Evolutionary conservation across 306 rosid genomes (phyloP).

Genomic region (Spatholobus suberectus): DNA sequence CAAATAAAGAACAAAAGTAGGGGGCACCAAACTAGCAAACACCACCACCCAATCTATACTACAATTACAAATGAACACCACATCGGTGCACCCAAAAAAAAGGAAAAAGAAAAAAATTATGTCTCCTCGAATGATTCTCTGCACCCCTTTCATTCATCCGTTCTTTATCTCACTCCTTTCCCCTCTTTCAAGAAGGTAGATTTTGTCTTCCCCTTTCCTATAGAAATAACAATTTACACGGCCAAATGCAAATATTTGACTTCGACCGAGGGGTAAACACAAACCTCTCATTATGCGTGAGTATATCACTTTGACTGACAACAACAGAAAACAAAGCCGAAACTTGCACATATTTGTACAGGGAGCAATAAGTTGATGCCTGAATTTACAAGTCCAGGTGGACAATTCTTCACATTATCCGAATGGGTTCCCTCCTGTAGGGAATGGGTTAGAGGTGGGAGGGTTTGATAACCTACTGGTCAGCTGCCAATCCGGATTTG

Average conservation of each 20-base stretch:
- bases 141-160: conserved; percentile 39
- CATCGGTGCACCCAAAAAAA: conserved; percentile 39
- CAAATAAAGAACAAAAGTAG: conserved; percentile 32
- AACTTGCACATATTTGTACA: conserved; percentile 62
- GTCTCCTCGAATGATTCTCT: conserved; percentile 34
- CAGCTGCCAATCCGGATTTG: conserved; percentile 67
- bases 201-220: conserved; percentile 43
- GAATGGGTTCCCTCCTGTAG: conserved; percentile 84
- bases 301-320: conserved; percentile 29
- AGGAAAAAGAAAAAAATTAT: conserved; percentile 18
- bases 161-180: conserved; percentile 17
- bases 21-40: conserved; percentile 45
- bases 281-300: conserved; percentile 42
- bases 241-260: conserved; percentile 44
- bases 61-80: conserved; percentile 45
- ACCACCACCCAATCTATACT: conserved; percentile 37
- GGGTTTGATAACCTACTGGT: conserved; percentile 60
- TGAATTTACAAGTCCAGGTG: conserved; percentile 40
- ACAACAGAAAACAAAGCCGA: conserved; percentile 37
- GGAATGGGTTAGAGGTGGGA: conserved; percentile 58
- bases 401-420: conserved; percentile 52
- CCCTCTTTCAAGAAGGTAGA: conserved; percentile 29
- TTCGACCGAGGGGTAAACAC: conserved; percentile 36
- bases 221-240: conserved; percentile 55
- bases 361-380: conserved; percentile 57